Evolutionary conservation across 169 alveolate species (phyloP).

Genomic region (Eimeria mitis): DNA sequence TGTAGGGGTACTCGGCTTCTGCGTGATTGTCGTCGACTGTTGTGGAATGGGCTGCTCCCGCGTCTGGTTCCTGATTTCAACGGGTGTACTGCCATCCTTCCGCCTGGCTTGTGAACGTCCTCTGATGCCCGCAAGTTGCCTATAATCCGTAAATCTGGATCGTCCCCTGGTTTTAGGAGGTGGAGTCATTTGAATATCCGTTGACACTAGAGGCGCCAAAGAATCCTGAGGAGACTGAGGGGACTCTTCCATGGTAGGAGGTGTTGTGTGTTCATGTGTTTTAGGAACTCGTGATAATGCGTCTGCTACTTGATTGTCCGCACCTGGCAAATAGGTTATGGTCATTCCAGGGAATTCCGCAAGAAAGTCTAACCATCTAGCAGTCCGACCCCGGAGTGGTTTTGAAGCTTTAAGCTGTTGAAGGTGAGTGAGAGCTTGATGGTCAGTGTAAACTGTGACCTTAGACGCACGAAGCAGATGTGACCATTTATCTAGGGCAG

Average conservation of each 20-base stretch:
- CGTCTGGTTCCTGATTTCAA: background rate
- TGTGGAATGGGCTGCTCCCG: background rate
- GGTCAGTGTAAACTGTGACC: background rate
- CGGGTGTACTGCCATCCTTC: no score
- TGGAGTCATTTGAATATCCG: background rate
- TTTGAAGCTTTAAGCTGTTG: background rate
- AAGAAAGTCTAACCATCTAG: constrained; percentile 1
- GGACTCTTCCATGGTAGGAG: no score
- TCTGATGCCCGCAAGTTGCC: background rate
- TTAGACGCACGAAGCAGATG: background rate
- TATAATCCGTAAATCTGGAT: background rate
- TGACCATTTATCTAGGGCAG: background rate
- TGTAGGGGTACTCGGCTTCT: no score
- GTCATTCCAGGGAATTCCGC: background rate
- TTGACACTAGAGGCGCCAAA: background rate
- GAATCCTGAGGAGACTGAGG: background rate
- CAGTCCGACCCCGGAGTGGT: background rate
- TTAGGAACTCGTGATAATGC: background rate
- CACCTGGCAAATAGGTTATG: background rate
- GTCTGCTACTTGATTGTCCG: background rate
- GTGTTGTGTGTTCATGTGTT: background rate
- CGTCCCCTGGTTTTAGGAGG: background rate
- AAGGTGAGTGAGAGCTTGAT: background rate
- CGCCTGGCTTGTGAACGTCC: no score
- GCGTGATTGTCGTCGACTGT: no score